Base-by-base conservation (phyloP, 73 alveolate genomes). In the Stentor roeselii region DNA sequence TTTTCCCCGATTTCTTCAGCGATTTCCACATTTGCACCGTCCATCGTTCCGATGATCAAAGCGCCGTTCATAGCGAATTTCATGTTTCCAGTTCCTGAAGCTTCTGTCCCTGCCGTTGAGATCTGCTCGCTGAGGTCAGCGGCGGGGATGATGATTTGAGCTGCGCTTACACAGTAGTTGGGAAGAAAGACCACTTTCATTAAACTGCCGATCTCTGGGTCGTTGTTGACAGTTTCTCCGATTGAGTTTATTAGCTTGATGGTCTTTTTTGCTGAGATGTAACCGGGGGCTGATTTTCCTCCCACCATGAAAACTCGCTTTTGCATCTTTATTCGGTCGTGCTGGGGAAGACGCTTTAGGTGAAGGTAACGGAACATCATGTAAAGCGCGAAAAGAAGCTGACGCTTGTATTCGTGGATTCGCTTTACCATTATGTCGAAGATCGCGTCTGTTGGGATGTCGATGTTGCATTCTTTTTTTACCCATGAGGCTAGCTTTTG, bases 251-350 rank as follows among this genome's bases (percentile, higher is more conserved):
- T 95, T 39, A 98, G 94, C 93, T 98, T 98, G 83, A 97, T 97
- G 90, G 96, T 93, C 82, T 92, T 91, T 92, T 97, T 97, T 37
- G 99, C 99, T 78, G 92, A 90, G 84, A 86, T 88, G 50, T 96
- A 97, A 34, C 99, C 99, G 42, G 99, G 98, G 0, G 99, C 99
- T 15, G 99, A 98, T 93, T 98, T 95, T 31, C 99, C 99, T 39
- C 99, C 98, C 61, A 93, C 90, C 87, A 96, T 76, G 60, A 88
- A 89, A 60, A 93, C 98, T 60, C 99, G 78, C 83, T 87, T 87
- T 60, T 59, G 85, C 42, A 0, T 34, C 32, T 82, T 58, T 1
- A 37, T 78, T 36, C 90, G 78, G 41, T 87, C 90, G 15, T 85
- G 75, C 3, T 82, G 89, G 3, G 90, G 34, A 86, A 38, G 82